phyloP scores from a whole-genome alignment of 306 rosid genomes.

The Rubus parviflorus region DNA sequence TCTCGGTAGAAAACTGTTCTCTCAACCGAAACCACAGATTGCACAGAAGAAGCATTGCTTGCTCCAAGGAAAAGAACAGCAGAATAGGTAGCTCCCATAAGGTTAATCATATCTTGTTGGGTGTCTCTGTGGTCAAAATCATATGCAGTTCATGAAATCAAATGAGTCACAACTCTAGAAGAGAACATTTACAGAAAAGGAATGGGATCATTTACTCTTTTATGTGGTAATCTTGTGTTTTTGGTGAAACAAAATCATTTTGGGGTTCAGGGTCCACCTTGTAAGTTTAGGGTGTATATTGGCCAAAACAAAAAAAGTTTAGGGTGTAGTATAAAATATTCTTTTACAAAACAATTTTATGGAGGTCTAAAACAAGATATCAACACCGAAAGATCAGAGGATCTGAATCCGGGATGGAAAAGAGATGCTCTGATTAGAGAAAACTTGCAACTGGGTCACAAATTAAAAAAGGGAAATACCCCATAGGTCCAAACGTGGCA shows the following conservation, averaged over 20 bases:
- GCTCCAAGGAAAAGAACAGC: slow-evolving; percentile 60
- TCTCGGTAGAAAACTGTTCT: slow-evolving; percentile 70
- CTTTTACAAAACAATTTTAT: no score
- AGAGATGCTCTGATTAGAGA: background rate
- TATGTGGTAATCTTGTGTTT: no score
- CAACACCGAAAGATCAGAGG: no score
- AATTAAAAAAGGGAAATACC: no score
- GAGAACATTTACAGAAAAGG: background rate
- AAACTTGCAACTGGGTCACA: background rate
- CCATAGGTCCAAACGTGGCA: no score
- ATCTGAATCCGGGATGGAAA: no score
- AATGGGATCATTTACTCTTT: background rate
- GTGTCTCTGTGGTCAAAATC: slow-evolving; percentile 22
- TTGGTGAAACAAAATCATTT: no score
- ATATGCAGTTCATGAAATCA: background rate
- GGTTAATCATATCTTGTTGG: slow-evolving; percentile 44
- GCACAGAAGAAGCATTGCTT: slow-evolving; percentile 42
- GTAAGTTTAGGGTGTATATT: no score
- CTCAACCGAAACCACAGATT: slow-evolving; percentile 49
- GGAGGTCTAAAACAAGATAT: no score
- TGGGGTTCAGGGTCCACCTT: no score
- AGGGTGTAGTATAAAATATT: no score
- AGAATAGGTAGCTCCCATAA: slow-evolving; percentile 54
- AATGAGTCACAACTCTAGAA: background rate
- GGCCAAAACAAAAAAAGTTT: no score